Conservation (phyloP, 768 basidiomycete genomes). For the Mycena venus region DNA sequence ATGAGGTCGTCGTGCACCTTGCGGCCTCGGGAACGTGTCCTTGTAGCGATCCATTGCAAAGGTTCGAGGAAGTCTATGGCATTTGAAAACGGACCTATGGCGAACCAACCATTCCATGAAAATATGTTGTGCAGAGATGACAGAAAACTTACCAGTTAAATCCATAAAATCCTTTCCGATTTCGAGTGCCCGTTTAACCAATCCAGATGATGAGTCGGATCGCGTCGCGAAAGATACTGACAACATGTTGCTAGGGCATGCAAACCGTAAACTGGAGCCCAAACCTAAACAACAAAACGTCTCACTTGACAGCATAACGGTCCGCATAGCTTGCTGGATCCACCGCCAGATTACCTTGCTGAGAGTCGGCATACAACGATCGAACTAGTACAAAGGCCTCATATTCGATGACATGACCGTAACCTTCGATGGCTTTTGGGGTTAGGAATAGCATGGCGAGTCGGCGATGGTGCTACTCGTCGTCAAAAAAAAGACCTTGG, state of each 20-base stretch:
- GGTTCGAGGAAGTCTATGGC: constrained; percentile 35
- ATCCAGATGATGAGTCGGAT: constrained; percentile 28
- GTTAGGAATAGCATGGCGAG: constrained; percentile 34
- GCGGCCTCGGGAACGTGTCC: constrained; percentile 27
- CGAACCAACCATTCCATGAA: background rate
- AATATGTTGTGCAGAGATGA: background rate
- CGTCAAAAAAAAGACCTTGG: too few relatives aligned
- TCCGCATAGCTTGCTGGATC: constrained; percentile 33
- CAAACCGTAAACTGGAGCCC: background rate
- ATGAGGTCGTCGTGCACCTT: constrained; percentile 40
- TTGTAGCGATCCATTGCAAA: constrained; percentile 34
- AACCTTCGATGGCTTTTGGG: constrained; percentile 26
- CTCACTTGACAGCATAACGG: constrained; percentile 37
- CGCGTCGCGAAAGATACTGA: constrained; percentile 37
- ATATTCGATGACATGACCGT: constrained; percentile 34
- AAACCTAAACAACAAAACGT: too few relatives aligned
- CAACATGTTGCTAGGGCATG: constrained; percentile 33
- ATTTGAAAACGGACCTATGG: constrained; percentile 37
- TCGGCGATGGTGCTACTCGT: constrained; percentile 31
- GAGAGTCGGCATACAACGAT: constrained; percentile 26
- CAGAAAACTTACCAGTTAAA: constrained; percentile 13
- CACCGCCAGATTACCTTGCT: constrained; percentile 27
- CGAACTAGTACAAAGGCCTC: constrained; percentile 37
- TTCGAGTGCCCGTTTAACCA: constrained; percentile 30
- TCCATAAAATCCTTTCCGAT: constrained; percentile 39